Percentiles rank a stretch among this genome's conserved stretches.
Evolutionary conservation across 805 yeast species (phyloP).

Genomic region (Tetrapisispora namnaoensis): DNA sequence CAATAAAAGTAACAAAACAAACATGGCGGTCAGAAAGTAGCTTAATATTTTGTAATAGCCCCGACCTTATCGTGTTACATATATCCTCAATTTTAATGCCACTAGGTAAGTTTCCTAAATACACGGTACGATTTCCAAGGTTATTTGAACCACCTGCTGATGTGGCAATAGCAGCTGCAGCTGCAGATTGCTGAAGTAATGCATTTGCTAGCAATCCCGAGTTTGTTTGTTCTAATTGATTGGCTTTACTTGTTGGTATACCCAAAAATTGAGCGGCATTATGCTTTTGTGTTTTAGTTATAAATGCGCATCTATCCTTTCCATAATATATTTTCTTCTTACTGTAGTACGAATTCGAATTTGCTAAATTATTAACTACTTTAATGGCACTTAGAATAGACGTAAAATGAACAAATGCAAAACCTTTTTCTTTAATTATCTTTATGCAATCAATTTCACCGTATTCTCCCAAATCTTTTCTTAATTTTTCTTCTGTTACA

Average conservation of each 20-base stretch:
- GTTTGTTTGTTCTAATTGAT: constrained; percentile 60
- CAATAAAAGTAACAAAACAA: constrained; percentile 90
- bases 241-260: constrained; percentile 80
- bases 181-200: constrained; percentile 86
- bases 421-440: constrained; percentile 67
- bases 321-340: constrained; percentile 82
- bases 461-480: constrained; percentile 55
- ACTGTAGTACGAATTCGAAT: constrained; percentile 52
- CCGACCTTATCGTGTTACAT: constrained; percentile 94
- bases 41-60: constrained; percentile 75
- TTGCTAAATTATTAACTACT: constrained; percentile 68
- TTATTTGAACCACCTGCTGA: constrained; percentile 90
- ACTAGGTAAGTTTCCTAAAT: constrained; percentile 81
- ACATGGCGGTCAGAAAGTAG: constrained; percentile 78
- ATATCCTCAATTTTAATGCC: constrained; percentile 85
- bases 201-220: constrained; percentile 54
- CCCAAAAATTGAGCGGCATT: constrained; percentile 94
- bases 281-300: constrained; percentile 91
- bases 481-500: constrained; percentile 52
- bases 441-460: constrained; percentile 84
- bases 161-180: constrained; percentile 95
- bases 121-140: constrained; percentile 88
- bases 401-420: constrained; percentile 85
- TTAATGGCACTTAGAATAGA: constrained; percentile 78
- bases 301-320: constrained; percentile 89